Evolutionary conservation across 208 protist genomes (phyloP).

Genomic region (Trypanosoma brucei): DNA sequence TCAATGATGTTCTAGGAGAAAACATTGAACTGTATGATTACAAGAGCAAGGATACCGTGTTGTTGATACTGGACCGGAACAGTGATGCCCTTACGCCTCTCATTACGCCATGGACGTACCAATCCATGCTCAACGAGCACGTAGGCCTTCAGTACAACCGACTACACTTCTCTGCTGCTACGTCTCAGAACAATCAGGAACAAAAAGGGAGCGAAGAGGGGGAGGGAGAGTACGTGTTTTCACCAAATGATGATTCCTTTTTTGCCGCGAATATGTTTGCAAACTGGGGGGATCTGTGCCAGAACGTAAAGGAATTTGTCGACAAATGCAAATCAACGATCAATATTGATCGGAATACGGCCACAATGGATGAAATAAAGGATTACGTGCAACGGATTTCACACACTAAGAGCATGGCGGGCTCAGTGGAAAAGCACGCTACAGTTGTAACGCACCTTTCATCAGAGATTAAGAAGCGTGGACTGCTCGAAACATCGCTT

Average conservation of each 20-base stretch:
- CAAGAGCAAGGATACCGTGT: slow-evolving; percentile 47
- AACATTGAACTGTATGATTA: slow-evolving; percentile 90
- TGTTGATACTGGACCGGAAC: slow-evolving; percentile 79
- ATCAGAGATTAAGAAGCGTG: slow-evolving; percentile 65
- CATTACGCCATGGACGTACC: slow-evolving; percentile 98
- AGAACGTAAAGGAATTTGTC: slow-evolving; percentile 91
- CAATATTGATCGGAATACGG: slow-evolving; percentile 73
- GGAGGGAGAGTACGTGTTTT: slow-evolving; percentile 80
- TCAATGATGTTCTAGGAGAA: slow-evolving; percentile 60
- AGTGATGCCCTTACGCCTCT: slow-evolving; percentile 96
- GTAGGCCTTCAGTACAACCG: slow-evolving; percentile 93
- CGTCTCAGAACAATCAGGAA: not conserved
- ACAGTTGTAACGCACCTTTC: slow-evolving; percentile 75
- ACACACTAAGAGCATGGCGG: slow-evolving; percentile 72
- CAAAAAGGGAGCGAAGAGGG: not conserved
- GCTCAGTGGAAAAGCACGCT: slow-evolving; percentile 83
- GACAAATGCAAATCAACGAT: slow-evolving; percentile 89
- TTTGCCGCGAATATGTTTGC: slow-evolving; percentile 93
- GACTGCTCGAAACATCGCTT: slow-evolving; percentile 91
- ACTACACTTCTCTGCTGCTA: slow-evolving; percentile 45
- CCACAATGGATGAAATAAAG: slow-evolving; percentile 86
- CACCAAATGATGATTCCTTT: slow-evolving; percentile 92
- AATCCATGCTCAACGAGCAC: slow-evolving; percentile 98
- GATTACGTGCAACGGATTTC: slow-evolving; percentile 82
- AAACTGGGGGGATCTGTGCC: slow-evolving; percentile 98